phyloP scores from a whole-genome alignment of 2,329 filamentous ascomycete species.

The Penicillium crustosum region DNA sequence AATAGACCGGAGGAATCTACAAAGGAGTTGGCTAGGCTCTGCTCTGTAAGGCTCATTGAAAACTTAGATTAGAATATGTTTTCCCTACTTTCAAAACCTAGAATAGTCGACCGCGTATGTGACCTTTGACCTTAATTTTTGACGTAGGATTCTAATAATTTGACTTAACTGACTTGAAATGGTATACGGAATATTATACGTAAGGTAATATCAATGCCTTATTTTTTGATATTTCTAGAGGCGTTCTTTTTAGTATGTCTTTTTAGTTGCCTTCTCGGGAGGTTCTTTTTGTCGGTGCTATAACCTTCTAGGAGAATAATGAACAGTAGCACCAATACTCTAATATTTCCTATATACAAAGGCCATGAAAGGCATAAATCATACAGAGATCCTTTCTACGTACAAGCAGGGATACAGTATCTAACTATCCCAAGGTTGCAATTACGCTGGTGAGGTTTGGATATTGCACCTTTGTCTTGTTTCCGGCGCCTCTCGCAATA shows the following conservation, averaged over 20 bases:
- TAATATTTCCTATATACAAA: background rate
- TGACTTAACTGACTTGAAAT: background rate
- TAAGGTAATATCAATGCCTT: background rate
- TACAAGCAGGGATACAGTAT: background rate
- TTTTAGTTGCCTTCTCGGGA: too few species aligned
- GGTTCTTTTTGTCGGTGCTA: background rate
- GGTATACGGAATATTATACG: background rate
- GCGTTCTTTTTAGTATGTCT: too few species aligned
- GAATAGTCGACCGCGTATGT: background rate
- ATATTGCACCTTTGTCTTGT: background rate
- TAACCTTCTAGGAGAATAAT: background rate
- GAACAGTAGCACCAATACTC: background rate
- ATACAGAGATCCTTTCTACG: background rate
- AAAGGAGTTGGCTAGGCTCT: background rate
- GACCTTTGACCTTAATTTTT: background rate
- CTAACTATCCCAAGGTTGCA: too few species aligned
- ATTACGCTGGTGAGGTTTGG: background rate
- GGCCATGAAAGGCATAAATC: background rate
- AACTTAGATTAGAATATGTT: background rate
- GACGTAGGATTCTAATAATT: background rate
- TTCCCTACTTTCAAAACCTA: background rate
- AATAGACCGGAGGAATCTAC: background rate
- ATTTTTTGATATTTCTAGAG: background rate
- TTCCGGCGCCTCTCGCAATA: background rate
- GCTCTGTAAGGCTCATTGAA: background rate